Conservation (phyloP, 2,329 filamentous ascomycete species). For the Penicillium crustosum region DNA sequence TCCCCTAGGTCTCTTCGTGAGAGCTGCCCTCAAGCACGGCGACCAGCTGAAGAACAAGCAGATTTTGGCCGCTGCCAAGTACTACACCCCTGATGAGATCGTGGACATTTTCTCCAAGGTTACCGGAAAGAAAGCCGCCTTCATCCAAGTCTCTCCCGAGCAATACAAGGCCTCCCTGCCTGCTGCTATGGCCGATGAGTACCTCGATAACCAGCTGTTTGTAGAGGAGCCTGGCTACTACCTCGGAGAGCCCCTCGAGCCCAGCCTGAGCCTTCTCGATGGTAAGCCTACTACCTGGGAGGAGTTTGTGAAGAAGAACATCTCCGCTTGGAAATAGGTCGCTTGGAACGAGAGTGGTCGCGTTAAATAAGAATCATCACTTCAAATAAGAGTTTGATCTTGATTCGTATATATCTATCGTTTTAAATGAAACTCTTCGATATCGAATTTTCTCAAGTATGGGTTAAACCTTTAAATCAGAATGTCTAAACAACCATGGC, state of each 20-base stretch:
- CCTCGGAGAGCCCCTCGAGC: slow-evolving; percentile 40
- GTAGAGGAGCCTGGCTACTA: slow-evolving; percentile 56
- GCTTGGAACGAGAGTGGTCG: neutral
- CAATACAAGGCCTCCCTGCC: slow-evolving; percentile 30
- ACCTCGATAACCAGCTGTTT: slow-evolving; percentile 56
- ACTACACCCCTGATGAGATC: slow-evolving; percentile 44
- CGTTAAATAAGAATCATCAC: too few species aligned
- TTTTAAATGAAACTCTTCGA: too few species aligned
- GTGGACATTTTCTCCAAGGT: slow-evolving; percentile 41
- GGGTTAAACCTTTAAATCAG: too few species aligned
- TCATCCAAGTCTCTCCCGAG: slow-evolving; percentile 23
- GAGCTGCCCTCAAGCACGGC: slow-evolving; percentile 38
- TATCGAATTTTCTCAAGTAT: too few species aligned
- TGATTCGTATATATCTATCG: too few species aligned
- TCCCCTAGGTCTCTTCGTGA: slow-evolving; percentile 27
- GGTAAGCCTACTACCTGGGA: slow-evolving; percentile 29
- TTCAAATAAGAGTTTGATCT: too few species aligned
- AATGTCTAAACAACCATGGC: too few species aligned
- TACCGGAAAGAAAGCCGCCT: slow-evolving; percentile 40
- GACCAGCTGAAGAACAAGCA: slow-evolving; percentile 47
- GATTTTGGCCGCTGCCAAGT: slow-evolving; percentile 46
- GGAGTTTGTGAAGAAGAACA: slow-evolving; percentile 25
- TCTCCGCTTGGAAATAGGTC: slow-evolving; percentile 4
- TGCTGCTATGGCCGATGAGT: slow-evolving; percentile 42
- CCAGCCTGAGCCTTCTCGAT: slow-evolving; percentile 28